Conservation (phyloP, 2,329 filamentous ascomycete species). For the Phialemoniopsis sp. region DNA sequence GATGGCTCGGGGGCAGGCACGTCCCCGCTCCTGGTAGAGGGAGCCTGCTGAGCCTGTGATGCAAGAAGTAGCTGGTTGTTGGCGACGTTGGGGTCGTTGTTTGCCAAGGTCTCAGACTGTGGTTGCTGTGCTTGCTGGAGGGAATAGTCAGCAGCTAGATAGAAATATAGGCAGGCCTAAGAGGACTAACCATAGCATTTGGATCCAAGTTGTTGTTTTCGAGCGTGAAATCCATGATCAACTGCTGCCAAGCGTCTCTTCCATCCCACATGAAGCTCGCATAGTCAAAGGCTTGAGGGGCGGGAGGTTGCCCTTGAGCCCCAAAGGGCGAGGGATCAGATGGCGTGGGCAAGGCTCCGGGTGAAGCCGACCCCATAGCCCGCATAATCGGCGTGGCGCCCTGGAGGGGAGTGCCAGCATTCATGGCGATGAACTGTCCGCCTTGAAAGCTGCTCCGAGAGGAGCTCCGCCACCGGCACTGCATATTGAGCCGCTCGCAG, state of each 20-base stretch:
- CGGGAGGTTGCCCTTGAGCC: conserved; percentile 12
- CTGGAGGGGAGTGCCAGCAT: background rate
- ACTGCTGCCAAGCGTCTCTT: conserved; percentile 26
- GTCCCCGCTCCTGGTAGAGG: too few relatives aligned
- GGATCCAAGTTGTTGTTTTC: background rate
- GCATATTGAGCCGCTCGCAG: conserved; percentile 47
- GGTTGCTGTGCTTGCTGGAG: too few relatives aligned
- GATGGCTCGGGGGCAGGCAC: conserved; percentile 5
- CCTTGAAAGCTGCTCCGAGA: background rate
- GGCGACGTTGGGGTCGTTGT: too few relatives aligned
- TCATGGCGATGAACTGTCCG: too few relatives aligned
- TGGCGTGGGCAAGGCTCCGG: too few relatives aligned
- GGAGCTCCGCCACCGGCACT: conserved; percentile 43
- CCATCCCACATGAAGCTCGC: conserved; percentile 45
- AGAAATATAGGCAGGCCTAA: too few relatives aligned
- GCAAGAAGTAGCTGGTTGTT: too few relatives aligned
- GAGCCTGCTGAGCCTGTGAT: too few relatives aligned
- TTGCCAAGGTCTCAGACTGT: too few relatives aligned
- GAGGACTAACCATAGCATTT: too few relatives aligned
- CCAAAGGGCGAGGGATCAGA: conserved; percentile 1
- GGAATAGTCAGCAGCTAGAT: too few relatives aligned
- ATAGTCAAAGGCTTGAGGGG: conserved; percentile 41
- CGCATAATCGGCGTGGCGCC: background rate
- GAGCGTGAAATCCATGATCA: conserved; percentile 10
- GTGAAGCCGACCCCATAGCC: too few relatives aligned